Evolutionary conservation across 768 basidiomycete species (phyloP).

Genomic region (Boletus subparvulus): DNA sequence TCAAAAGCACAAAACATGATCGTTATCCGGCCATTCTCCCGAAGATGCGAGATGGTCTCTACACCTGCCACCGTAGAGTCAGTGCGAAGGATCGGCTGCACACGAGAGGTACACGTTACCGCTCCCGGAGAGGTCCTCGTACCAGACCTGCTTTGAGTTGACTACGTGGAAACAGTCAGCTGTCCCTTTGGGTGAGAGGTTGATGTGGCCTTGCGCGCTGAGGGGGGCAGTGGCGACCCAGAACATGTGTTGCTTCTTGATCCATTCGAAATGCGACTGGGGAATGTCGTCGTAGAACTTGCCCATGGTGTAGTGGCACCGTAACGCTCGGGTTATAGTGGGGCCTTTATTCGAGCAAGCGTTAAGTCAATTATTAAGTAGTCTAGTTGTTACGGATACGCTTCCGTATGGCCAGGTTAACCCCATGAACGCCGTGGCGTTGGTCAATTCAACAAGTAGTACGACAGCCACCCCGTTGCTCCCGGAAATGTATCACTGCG

Average conservation of each 20-base stretch:
- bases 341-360: too few relatives aligned
- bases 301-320: conserved; percentile 42
- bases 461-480: too few relatives aligned
- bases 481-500: too few relatives aligned
- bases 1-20: conserved; percentile 62
- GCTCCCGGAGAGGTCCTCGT: conserved; percentile 69
- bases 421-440: too few relatives aligned
- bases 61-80: conserved; percentile 36
- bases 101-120: conserved; percentile 38
- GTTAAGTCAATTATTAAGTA: too few relatives aligned
- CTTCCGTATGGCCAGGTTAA: too few relatives aligned
- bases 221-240: conserved; percentile 73
- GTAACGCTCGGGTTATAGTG: too few relatives aligned
- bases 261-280: conserved; percentile 52
- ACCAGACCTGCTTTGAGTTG: conserved; percentile 60
- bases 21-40: conserved; percentile 64
- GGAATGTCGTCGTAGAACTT: conserved; percentile 62
- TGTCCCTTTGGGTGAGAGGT: conserved; percentile 70
- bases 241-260: conserved; percentile 62
- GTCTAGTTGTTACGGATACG: too few relatives aligned
- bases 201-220: conserved; percentile 54
- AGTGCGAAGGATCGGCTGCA: not conserved
- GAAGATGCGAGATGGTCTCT: conserved; percentile 62
- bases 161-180: conserved; percentile 61
- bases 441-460: too few relatives aligned